These are phyloP conservation scores for Stylosanthes scabra DNA, from an alignment of 331 rosid species.

Conservation along the genomic window DNA sequence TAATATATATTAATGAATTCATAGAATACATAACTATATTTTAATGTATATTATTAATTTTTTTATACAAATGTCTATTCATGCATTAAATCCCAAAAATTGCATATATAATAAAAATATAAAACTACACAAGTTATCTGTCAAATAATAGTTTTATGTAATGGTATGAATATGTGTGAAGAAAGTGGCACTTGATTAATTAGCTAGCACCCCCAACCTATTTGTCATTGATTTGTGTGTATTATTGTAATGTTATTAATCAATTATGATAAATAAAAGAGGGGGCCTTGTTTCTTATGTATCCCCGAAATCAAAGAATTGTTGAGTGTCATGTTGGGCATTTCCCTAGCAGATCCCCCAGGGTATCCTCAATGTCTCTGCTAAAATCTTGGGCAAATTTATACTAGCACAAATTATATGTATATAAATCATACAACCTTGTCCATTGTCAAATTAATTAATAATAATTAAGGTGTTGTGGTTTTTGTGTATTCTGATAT, in stretches of 20 bases:
- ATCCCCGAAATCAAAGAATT: constrained; percentile 12
- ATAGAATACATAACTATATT: too few species aligned
- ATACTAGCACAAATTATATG: not conserved
- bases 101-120: too few species aligned
- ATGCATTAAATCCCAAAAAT: too few species aligned
- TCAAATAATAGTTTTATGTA: not conserved
- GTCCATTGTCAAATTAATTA: not conserved
- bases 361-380: constrained; percentile 24
- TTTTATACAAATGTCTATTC: too few species aligned
- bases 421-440: not conserved
- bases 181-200: too few species aligned
- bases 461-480: not conserved
- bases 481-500: not conserved
- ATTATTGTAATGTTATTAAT: not conserved
- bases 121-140: too few species aligned
- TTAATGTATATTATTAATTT: too few species aligned
- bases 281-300: constrained; percentile 16
- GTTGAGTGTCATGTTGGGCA: constrained; percentile 40
- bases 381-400: constrained; percentile 24
- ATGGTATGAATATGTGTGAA: not conserved
- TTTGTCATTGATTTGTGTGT: not conserved
- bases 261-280: not conserved
- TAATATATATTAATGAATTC: too few species aligned
- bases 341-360: constrained; percentile 37
- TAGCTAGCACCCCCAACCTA: too few species aligned